Percentiles rank a stretch among this genome's conserved stretches.
Evolutionary conservation across 495 filamentous ascomycete genomes (phyloP).

Genomic region (Aspergillus sclerotioniger): DNA sequence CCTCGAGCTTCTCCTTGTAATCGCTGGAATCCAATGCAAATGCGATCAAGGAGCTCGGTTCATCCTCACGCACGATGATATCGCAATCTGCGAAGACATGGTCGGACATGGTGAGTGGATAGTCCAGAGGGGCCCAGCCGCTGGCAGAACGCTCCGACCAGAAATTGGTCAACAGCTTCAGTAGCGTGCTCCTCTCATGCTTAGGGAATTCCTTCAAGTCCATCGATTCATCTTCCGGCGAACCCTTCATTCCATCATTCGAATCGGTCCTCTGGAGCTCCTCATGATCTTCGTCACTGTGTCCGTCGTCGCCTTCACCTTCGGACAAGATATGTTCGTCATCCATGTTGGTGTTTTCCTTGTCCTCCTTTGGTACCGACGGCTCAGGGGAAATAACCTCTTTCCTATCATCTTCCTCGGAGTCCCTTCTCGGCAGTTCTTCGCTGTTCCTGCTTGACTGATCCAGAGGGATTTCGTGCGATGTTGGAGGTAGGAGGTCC

Average conservation of each 20-base stretch:
- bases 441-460: constrained; percentile 29
- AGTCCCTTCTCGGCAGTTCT: constrained; percentile 25
- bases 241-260: constrained; percentile 60
- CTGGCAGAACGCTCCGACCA: constrained; percentile 98
- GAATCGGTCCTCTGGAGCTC: constrained; percentile 67
- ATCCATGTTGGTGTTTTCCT: constrained; percentile 45
- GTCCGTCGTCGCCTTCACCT: constrained; percentile 59
- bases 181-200: constrained; percentile 84
- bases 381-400: constrained; percentile 23
- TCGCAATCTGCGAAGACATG: constrained; percentile 98
- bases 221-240: constrained; percentile 54
- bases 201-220: constrained; percentile 76
- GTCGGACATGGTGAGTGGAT: constrained; percentile 81
- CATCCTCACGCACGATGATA: constrained; percentile 94
- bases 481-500: constrained; percentile 31
- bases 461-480: constrained; percentile 25
- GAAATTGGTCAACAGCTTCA: constrained; percentile 95
- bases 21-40: constrained; percentile 84
- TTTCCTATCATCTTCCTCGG: constrained; percentile 20
- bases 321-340: constrained; percentile 60
- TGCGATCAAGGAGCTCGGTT: constrained; percentile 93
- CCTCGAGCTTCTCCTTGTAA: constrained; percentile 74
- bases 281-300: constrained; percentile 71
- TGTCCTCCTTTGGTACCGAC: constrained; percentile 45
- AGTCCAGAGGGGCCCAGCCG: constrained; percentile 92